A percentile compares a stretch with the other conserved stretches of the same genome.
These are phyloP conservation scores for Tarenaya hassleriana DNA, from an alignment of 345 rosid genomes.

Conservation along the genomic window DNA sequence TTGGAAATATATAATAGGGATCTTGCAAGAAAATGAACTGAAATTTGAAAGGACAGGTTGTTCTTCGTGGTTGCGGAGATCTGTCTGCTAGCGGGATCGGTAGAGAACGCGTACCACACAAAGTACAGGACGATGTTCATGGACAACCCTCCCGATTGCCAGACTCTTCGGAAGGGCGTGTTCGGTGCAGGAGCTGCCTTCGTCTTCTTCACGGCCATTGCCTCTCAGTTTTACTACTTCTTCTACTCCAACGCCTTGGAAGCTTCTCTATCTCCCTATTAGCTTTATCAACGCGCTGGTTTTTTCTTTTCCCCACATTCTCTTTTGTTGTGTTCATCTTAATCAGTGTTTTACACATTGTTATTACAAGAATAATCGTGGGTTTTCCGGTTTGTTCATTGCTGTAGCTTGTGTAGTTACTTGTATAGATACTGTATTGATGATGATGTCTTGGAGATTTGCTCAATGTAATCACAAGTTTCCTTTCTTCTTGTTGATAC, in stretches of 20 bases:
- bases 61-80: slow-evolving; percentile 77
- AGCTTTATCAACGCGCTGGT: background rate
- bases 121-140: slow-evolving; percentile 63
- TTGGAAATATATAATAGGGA: too few relatives aligned
- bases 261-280: slow-evolving; percentile 27
- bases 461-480: too few relatives aligned
- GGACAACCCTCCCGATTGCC: slow-evolving; percentile 64
- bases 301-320: too few relatives aligned
- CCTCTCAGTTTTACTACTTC: slow-evolving; percentile 71
- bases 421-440: too few relatives aligned
- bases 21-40: too few relatives aligned
- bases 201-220: slow-evolving; percentile 57
- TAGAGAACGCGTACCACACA: slow-evolving; percentile 85
- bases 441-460: too few relatives aligned
- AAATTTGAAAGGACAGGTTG: slow-evolving; percentile 58
- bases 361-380: too few relatives aligned
- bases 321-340: too few relatives aligned
- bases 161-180: slow-evolving; percentile 78
- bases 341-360: too few relatives aligned
- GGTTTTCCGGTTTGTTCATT: too few relatives aligned
- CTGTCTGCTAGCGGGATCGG: slow-evolving; percentile 81
- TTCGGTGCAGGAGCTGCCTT: slow-evolving; percentile 93
- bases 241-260: slow-evolving; percentile 63
- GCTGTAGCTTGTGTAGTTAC: too few relatives aligned
- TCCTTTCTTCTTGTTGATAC: too few relatives aligned